Percentiles rank a stretch among this genome's conserved stretches.
Conservation (phyloP, 2,329 filamentous ascomycete genomes). For the Domatiomyces catenatus region DNA sequence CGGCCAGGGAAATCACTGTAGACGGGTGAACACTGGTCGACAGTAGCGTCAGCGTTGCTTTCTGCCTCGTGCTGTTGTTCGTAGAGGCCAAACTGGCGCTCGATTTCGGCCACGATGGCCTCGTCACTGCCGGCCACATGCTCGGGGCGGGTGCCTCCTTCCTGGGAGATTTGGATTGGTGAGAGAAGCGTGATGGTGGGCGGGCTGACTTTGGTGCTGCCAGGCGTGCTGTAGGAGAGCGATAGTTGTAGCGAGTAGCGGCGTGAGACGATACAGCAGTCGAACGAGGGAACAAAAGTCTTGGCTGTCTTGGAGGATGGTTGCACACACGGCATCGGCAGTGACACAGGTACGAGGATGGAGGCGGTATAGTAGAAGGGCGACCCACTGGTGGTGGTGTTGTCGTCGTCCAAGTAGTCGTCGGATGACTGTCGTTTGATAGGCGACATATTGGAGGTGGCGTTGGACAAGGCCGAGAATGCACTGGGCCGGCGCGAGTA, state of each 20-base stretch:
- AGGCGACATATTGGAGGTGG: constrained; percentile 14
- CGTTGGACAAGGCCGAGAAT: constrained; percentile 17
- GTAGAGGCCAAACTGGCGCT: constrained; percentile 11
- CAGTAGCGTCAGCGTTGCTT: background rate
- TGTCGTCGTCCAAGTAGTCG: constrained; percentile 13
- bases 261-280: constrained; percentile 51
- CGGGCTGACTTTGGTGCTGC: constrained; percentile 26
- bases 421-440: constrained; percentile 19
- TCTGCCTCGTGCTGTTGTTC: background rate
- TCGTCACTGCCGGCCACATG: constrained; percentile 3
- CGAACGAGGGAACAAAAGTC: constrained; percentile 52
- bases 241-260: constrained; percentile 46
- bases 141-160: constrained; percentile 8
- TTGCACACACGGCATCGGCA: constrained; percentile 28
- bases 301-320: constrained; percentile 4
- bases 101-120: constrained; percentile 12
- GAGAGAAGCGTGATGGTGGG: constrained; percentile 27
- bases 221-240: constrained; percentile 37
- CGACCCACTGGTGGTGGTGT: constrained; percentile 22
- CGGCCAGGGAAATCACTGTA: background rate
- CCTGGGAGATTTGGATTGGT: constrained; percentile 28
- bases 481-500: constrained; percentile 18
- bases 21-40: background rate
- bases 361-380: constrained; percentile 42
- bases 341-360: constrained; percentile 47